Evolutionary conservation across 176 grass and related monocot genomes (phyloP), one percentile per base, ranked within the genome.

Genomic region (Rhynchospora breviuscula): DNA sequence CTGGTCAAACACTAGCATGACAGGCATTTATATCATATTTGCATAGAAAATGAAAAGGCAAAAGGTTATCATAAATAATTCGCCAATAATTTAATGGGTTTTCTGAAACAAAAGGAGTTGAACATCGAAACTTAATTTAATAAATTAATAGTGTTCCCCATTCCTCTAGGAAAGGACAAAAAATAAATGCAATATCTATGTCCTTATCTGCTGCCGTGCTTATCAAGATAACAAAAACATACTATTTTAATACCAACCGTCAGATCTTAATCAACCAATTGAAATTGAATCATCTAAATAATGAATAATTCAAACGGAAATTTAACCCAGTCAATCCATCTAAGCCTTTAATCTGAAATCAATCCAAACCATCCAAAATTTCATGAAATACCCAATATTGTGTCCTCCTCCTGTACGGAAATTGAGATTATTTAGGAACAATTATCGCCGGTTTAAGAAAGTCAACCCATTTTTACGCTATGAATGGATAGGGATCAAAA

Each of bases 1-100:
- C 85, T 87, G 88, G 89, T 88, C 89, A 88, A 88, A 91, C 81
- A 82, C 89, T 91, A 88, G 78, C 70, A 61, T 80, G 78, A 48
- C 48, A 84, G 23, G 7, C 21, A 87, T 82, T 82, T 82, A 82
- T 45, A 70, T 73, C 25, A 85, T 44, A 85, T 51, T 11, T 45
- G 7, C 67, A 84, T 76, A 84, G 59, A 84, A 59, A 62, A 67
- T 65, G 6, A 84, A 46, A 80, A 79, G 64, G 45, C 14, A 84
- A 79, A 71, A 78, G 82, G 76, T 40, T 70, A 66, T 57, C 47
- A 25, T 83, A 83, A 85, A 85, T 90, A 64, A 87, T 88, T 82
- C 19, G 59, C 9, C 59, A 82, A 84, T 54, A 63, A 84, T 87
- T 72, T 85, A 84, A 78, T 78, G 22, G 40, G 58, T 68, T 70